Conservation (phyloP, 768 basidiomycete genomes). For the Pleurotus tuber-regium region DNA sequence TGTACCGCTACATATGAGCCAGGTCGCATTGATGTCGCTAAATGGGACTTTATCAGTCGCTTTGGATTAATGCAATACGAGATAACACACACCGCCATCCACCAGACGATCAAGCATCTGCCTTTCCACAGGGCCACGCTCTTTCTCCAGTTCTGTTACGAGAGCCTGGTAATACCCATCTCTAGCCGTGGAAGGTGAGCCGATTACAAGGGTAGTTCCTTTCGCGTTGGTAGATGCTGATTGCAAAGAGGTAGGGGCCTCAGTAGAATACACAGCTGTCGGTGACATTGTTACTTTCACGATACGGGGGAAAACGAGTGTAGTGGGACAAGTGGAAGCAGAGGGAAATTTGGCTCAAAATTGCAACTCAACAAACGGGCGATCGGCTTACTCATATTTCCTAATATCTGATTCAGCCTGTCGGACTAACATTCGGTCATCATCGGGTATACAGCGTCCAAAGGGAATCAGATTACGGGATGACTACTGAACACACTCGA, state of each 20-base stretch:
- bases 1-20: conserved; percentile 64
- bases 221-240: conserved; percentile 23
- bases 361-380: neutral
- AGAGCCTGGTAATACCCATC: conserved; percentile 78
- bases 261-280: conserved; percentile 43
- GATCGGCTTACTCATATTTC: conserved; percentile 6
- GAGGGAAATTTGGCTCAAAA: neutral
- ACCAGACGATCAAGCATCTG: conserved; percentile 82
- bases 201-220: conserved; percentile 67
- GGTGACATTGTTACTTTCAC: conserved; percentile 50
- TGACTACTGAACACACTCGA: neutral
- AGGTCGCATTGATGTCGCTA: conserved; percentile 57
- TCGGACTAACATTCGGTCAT: conserved; percentile 6
- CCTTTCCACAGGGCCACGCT: conserved; percentile 47
- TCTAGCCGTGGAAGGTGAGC: conserved; percentile 74
- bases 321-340: neutral
- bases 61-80: conserved; percentile 12
- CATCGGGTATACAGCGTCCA: conserved; percentile 4
- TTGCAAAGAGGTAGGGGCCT: conserved; percentile 20
- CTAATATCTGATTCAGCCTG: neutral
- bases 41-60: conserved; percentile 1
- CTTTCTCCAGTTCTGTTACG: conserved; percentile 17
- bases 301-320: neutral
- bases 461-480: neutral
- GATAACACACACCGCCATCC: conserved; percentile 60